Percentiles rank a stretch among this genome's conserved stretches.
These are phyloP conservation scores for Penicillium hesseltinei DNA, from an alignment of 2,329 filamentous ascomycete genomes.

Conservation along the genomic window DNA sequence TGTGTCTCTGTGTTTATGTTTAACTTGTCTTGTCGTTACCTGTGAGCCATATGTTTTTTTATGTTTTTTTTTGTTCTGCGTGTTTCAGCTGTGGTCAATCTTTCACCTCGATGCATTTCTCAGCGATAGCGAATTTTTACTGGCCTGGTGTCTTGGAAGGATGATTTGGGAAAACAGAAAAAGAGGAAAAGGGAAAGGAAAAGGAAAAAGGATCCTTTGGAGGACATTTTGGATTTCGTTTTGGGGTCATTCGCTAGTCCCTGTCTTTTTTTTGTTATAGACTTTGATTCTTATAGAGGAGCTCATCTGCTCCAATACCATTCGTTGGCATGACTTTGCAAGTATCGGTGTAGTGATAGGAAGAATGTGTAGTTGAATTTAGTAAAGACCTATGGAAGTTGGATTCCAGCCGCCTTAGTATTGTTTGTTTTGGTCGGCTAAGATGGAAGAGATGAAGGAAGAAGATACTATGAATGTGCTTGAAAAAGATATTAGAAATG, in stretches of 20 bases:
- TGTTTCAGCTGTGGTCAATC: slow-evolving; percentile 18
- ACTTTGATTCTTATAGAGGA: slow-evolving; percentile 7
- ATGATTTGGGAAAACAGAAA: slow-evolving; percentile 18
- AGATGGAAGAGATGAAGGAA: not conserved
- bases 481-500: not conserved
- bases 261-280: slow-evolving; percentile 15
- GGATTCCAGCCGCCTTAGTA: not conserved
- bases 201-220: slow-evolving; percentile 13
- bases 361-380: not conserved
- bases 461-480: not conserved
- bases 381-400: no score
- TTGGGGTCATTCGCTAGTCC: slow-evolving; percentile 18
- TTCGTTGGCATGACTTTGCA: slow-evolving; percentile 3
- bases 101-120: slow-evolving; percentile 26
- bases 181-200: slow-evolving; percentile 14
- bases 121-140: slow-evolving; percentile 25
- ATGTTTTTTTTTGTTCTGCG: slow-evolving; percentile 7
- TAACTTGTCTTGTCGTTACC: slow-evolving; percentile 22
- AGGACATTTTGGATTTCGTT: slow-evolving; percentile 15
- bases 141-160: slow-evolving; percentile 23
- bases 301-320: slow-evolving; percentile 7
- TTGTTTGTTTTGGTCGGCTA: not conserved
- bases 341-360: not conserved
- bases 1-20: slow-evolving; percentile 9
- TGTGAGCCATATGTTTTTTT: slow-evolving; percentile 20